Evolutionary conservation across 2,329 filamentous ascomycete species (phyloP).

Genomic region (Fusarium acutatum): DNA sequence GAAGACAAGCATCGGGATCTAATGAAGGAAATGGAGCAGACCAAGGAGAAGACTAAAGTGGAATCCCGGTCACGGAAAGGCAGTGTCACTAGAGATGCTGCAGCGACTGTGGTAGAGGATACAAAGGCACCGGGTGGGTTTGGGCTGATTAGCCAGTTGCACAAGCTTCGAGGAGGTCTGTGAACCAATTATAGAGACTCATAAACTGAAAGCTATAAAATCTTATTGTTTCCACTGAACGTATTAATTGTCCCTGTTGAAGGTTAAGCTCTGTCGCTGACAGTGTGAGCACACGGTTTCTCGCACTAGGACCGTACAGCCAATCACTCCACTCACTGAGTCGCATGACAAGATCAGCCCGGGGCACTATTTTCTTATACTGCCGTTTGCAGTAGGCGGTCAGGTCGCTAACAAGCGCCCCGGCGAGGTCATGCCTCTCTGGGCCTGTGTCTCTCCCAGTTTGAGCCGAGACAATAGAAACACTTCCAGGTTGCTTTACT

Average conservation of each 20-base stretch:
- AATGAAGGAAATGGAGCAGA: constrained; percentile 60
- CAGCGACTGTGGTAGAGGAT: constrained; percentile 46
- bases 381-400: constrained; percentile 38
- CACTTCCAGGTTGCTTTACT: neutral
- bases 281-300: constrained; percentile 10
- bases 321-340: constrained; percentile 20
- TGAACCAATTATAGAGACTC: constrained; percentile 38
- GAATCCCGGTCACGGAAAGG: constrained; percentile 50
- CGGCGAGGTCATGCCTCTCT: constrained; percentile 35
- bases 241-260: neutral
- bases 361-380: constrained; percentile 24
- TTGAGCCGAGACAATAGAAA: constrained; percentile 27
- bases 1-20: constrained; percentile 74
- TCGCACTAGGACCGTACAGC: neutral
- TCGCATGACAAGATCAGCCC: constrained; percentile 7
- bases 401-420: constrained; percentile 18
- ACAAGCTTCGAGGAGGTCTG: constrained; percentile 65
- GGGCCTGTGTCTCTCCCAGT: constrained; percentile 10
- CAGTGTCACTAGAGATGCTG: constrained; percentile 43
- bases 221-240: neutral
- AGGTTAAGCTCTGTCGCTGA: neutral
- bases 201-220: neutral
- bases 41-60: constrained; percentile 47
- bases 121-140: constrained; percentile 61
- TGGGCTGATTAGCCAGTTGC: constrained; percentile 69